A percentile compares a stretch with the other conserved stretches of the same genome.
phyloP scores from a whole-genome alignment of 148 eudicot genomes.

The Nepenthes gracilis region DNA sequence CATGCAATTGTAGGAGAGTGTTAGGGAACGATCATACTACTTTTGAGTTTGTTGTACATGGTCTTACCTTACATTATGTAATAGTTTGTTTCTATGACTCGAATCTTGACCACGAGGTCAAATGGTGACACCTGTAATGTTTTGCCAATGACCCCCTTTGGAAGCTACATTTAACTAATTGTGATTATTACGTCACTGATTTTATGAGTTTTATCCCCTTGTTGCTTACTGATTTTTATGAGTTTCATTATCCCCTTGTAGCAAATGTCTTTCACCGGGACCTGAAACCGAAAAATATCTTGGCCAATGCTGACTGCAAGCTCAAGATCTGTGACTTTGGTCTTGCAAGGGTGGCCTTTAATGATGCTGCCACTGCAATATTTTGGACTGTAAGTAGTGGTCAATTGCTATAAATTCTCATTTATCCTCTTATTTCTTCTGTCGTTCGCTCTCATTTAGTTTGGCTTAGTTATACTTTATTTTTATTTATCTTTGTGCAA shows the following conservation, averaged over 20 bases:
- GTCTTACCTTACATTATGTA: no score
- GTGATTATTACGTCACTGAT: no score
- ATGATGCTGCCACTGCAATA: slow-evolving; percentile 91
- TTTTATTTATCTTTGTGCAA: neutral
- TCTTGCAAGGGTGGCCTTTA: slow-evolving; percentile 92
- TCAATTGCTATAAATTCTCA: neutral
- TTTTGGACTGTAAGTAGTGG: slow-evolving; percentile 82
- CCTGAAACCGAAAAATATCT: slow-evolving; percentile 87
- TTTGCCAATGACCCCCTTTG: no score
- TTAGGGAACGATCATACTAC: no score
- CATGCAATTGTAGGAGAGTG: no score
- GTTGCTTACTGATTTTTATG: slow-evolving; percentile 27
- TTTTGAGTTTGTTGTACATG: no score
- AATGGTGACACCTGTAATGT: no score
- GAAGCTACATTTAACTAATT: no score
- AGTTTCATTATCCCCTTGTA: slow-evolving; percentile 16
- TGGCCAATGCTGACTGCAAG: slow-evolving; percentile 98
- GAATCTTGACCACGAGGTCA: no score
- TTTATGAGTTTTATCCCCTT: neutral
- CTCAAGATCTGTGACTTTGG: slow-evolving; percentile 96
- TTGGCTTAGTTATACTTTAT: neutral
- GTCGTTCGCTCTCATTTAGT: neutral
- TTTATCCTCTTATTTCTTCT: neutral
- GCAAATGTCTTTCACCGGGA: slow-evolving; percentile 98
- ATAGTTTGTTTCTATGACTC: no score